Conservation (phyloP, 805 yeast genomes). For the Wickerhamomyces strasburgensis region DNA sequence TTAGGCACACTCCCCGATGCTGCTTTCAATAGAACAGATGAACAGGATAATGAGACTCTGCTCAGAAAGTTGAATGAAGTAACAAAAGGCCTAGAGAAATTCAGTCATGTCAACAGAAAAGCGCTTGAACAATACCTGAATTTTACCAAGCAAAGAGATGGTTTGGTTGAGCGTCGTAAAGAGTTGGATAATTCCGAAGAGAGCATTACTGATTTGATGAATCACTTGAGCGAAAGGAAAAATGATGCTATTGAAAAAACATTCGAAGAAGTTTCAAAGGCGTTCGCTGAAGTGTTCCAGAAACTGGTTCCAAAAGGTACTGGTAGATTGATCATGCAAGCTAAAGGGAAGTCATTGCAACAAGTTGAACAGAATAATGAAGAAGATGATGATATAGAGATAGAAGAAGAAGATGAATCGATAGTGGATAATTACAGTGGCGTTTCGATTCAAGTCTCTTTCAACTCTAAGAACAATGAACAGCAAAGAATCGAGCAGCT, state of each 20-base stretch:
- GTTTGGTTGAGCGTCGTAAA: conserved; percentile 54
- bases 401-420: conserved; percentile 17
- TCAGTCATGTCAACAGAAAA: conserved; percentile 78
- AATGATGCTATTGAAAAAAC: conserved; percentile 77
- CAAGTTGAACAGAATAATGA: conserved; percentile 22
- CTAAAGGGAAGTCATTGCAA: conserved; percentile 8
- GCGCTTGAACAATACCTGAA: conserved; percentile 79
- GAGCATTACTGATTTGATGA: conserved; percentile 69
- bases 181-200: conserved; percentile 67
- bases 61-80: conserved; percentile 47
- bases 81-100: conserved; percentile 54
- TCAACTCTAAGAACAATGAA: conserved; percentile 80
- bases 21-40: conserved; percentile 42
- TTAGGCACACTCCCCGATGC: conserved; percentile 89
- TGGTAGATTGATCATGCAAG: conserved; percentile 65
- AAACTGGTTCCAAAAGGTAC: conserved; percentile 78
- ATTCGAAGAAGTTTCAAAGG: conserved; percentile 67
- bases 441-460: conserved; percentile 81
- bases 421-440: conserved; percentile 60
- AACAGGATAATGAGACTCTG: conserved; percentile 42
- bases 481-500: conserved; percentile 85
- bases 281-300: conserved; percentile 72
- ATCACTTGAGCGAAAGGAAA: conserved; percentile 68
- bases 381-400: conserved; percentile 21
- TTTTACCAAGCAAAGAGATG: conserved; percentile 69